Evolutionary conservation across 1,284 basidiomycete genomes (phyloP), one percentile per base, ranked within the genome.

Genomic region (Apiotrichum sp.): DNA sequence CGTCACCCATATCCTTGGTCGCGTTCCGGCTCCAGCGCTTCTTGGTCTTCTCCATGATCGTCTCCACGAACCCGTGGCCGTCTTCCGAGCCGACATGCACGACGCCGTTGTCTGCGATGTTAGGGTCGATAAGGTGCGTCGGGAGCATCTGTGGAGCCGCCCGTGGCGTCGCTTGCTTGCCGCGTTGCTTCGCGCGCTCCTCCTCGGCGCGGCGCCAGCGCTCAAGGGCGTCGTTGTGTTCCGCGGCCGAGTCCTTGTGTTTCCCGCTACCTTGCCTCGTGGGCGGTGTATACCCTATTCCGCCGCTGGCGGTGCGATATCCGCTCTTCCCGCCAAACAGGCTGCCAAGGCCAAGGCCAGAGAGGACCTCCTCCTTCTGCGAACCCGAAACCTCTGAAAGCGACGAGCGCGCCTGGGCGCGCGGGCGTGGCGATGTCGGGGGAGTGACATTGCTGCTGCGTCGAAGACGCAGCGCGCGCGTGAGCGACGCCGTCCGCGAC

Each of bases 221-320:
- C 46, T 69, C 67, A 33, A 67, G 65, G 6, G 66, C 65, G 43
- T 64, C 65, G 22, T 53, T 61, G 46, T 72, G 68, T 34, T 64
- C 58, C 1, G 54, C 43, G 29, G 38, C 41, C 10, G 9, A n/a
- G 34, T 22, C n/a, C 39, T 22, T 3, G 34, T 4, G 32, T 33
- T 22, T 22, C 22, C 22, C 22, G 22, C 22, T 22, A 22, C 22
- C 22, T 22, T 22, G 36, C 41, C 32, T 36, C 29, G 46, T 11
- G 3, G 57, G 61, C 14, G 56, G 61, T 14, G 61, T 55, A 50
- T 59, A 62, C 4, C 61, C 61, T 4, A 62, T 52, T 0, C 61
- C 61, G n/a, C 61, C 61, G 0, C 52, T 41, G 0, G 58, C 44
- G 13, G 61, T 62, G 40, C 57, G 55, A 44, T 62, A 57, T 11